Base-by-base conservation (phyloP, 306 rosid genomes). In the Citrullus colocynthis region DNA sequence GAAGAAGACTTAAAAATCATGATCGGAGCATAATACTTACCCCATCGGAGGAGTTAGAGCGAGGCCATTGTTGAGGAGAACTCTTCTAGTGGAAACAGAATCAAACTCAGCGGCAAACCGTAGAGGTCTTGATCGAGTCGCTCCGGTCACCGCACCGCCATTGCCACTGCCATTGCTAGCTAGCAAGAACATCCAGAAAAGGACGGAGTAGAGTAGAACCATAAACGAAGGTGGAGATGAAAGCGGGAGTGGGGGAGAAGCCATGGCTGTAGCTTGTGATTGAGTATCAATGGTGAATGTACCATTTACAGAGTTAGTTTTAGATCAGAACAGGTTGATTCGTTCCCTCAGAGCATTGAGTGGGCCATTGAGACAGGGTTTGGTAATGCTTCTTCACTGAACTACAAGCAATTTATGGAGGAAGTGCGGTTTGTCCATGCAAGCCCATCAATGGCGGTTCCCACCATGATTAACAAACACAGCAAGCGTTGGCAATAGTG, bases 11-110 rank as follows among this genome's bases (percentile, higher is more conserved):
- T 28, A 66, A 8, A 37, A 2, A 8, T 21, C 42, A 18, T 13
- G 52, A 13, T 64, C 20, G 54, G 71, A 42, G 74, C 49, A 9
- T 24, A 44, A 45, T 1, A 49, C 60, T 77, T 85, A 90, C 94
- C 95, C 95, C 91, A 90, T 90, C 14, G 86, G 90, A 4, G 95
- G 95, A 70, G 90, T 86, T 0, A 9, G 78, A 41, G 84, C 95
- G 51, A 90, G 86, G 49, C 91, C 87, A 86, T 90, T 90, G 17
- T 12, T 76, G 37, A 83, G 36, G 13, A 88, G 74, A 72, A 48
- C 72, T 78, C 89, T 88, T 58, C 80, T 61, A 21, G 72, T 7
- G 42, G 58, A 13, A 21, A 7, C 56, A n/a, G 42, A 56, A 54
- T 36, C 52, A 41, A 41, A 54, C 66, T 56, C 78, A 12, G 39